phyloP scores from a whole-genome alignment of 116 monocot species.

The Trichopus zeylanicus region DNA sequence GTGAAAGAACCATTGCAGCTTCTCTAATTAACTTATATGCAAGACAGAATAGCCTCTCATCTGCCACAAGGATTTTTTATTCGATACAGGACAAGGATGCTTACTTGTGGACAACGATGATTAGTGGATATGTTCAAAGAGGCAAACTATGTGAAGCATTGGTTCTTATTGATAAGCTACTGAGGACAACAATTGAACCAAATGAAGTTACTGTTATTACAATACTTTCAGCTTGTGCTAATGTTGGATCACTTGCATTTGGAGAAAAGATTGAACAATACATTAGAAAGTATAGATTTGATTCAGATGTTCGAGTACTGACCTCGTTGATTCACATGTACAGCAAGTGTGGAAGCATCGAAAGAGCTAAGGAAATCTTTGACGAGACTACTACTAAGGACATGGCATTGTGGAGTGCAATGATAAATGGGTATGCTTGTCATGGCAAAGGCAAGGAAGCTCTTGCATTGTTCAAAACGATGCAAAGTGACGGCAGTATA shows the following conservation, averaged over 20 bases:
- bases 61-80: constrained; percentile 32
- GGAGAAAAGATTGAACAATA: constrained; percentile 20
- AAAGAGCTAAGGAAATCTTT: constrained; percentile 36
- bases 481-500: constrained; percentile 20
- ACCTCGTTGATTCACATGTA: constrained; percentile 50
- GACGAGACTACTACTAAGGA: constrained; percentile 14
- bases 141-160: constrained; percentile 22
- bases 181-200: constrained; percentile 14
- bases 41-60: constrained; percentile 21
- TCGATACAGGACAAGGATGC: constrained; percentile 19
- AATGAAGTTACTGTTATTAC: constrained; percentile 23
- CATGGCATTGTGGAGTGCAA: constrained; percentile 33
- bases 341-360: constrained; percentile 30
- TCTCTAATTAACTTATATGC: constrained; percentile 28
- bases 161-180: constrained; percentile 21
- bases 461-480: constrained; percentile 22
- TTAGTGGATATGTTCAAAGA: constrained; percentile 28
- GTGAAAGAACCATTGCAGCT: constrained; percentile 1
- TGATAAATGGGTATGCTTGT: constrained; percentile 45
- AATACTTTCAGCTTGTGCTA: constrained; percentile 34
- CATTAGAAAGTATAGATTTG: constrained; percentile 7
- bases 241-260: constrained; percentile 15
- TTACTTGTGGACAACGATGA: constrained; percentile 53
- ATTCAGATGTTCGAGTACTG: constrained; percentile 19
- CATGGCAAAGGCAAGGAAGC: constrained; percentile 37